Conservation (phyloP, 805 yeast species). For the Pichia cephalocereana region DNA sequence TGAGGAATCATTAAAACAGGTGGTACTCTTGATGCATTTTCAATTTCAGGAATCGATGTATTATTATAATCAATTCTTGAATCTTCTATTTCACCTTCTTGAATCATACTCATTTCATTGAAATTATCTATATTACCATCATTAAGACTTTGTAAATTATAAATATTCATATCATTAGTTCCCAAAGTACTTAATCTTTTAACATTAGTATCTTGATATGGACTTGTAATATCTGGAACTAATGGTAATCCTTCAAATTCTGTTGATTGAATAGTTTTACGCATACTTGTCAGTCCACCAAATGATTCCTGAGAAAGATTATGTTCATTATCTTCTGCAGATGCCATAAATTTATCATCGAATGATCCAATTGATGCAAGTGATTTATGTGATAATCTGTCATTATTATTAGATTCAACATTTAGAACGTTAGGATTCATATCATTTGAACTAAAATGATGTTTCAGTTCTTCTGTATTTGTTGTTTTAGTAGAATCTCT, state of each 20-base stretch:
- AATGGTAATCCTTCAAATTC: neutral
- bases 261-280: neutral
- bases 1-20: neutral
- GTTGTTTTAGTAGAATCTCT: neutral
- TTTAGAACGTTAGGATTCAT: neutral
- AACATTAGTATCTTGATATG: neutral
- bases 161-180: constrained; percentile 24
- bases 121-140: neutral
- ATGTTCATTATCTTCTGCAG: neutral
- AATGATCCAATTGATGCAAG: constrained; percentile 10
- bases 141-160: constrained; percentile 15
- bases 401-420: neutral
- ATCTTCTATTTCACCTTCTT: constrained; percentile 26
- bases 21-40: neutral
- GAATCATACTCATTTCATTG: constrained; percentile 27
- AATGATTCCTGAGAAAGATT: constrained; percentile 6
- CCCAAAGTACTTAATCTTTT: constrained; percentile 22
- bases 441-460: neutral
- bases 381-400: neutral
- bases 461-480: neutral
- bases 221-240: neutral
- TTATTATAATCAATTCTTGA: constrained; percentile 1
- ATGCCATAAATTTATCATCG: constrained; percentile 9
- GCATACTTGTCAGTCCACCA: constrained; percentile 6
- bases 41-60: neutral